These are phyloP conservation scores for Phytophthora pluvialis DNA, from an alignment of 352 stramenopile species.

Conservation along the genomic window DNA sequence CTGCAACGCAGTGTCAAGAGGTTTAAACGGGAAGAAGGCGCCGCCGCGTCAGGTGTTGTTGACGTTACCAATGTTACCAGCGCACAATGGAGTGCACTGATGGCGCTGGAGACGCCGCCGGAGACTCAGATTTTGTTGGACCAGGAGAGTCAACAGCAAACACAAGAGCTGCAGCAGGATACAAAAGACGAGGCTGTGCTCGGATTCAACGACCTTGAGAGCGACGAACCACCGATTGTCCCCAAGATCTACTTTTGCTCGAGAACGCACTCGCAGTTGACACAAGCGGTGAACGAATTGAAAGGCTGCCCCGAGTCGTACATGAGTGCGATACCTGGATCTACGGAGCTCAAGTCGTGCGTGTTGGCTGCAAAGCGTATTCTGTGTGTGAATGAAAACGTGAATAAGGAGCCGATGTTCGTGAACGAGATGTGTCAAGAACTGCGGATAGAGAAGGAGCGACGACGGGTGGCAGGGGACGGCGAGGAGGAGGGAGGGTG, in stretches of 20 bases:
- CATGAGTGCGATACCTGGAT: conserved; percentile 36
- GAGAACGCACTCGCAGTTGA: conserved; percentile 80
- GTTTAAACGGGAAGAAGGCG: conserved; percentile 31
- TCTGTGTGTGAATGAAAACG: conserved; percentile 73
- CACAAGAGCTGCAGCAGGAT: conserved; percentile 4
- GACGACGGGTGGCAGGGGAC: conserved; percentile 11
- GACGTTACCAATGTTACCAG: not conserved
- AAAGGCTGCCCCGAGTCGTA: conserved; percentile 72
- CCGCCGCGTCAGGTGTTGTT: conserved; percentile 7
- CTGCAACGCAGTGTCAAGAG: conserved; percentile 43
- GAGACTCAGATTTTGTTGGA: conserved; percentile 12
- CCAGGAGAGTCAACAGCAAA: conserved; percentile 8
- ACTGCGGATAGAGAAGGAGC: conserved; percentile 35
- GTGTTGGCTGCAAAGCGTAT: conserved; percentile 78
- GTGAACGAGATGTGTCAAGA: conserved; percentile 78
- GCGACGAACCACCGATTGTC: conserved; percentile 34
- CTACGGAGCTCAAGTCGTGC: conserved; percentile 60
- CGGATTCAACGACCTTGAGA: conserved; percentile 3
- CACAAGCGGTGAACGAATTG: conserved; percentile 79
- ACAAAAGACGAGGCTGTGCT: conserved; percentile 4
- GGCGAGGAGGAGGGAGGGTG: conserved; percentile 53
- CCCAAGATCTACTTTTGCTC: conserved; percentile 83
- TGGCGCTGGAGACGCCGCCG: not conserved
- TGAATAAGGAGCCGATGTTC: conserved; percentile 54
- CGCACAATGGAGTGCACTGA: not conserved